Evolutionary conservation across 305 asterid species (phyloP).

Genomic region (Fraxinus sp.): DNA sequence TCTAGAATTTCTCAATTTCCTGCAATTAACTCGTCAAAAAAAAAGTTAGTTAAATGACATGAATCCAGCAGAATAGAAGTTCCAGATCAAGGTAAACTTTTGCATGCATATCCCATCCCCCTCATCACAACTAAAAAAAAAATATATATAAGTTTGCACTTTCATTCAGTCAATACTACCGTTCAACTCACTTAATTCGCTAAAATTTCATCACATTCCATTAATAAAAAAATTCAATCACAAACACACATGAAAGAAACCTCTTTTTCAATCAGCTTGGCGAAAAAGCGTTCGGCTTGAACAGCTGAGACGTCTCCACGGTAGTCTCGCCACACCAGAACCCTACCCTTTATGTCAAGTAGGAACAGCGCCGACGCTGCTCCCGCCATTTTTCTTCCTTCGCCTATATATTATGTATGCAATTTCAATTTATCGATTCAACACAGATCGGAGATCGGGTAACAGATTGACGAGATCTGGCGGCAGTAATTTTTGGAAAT

Average conservation of each 20-base stretch:
- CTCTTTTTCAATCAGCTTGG: slow-evolving; percentile 84
- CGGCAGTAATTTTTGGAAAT: not conserved
- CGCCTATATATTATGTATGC: not conserved
- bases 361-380: slow-evolving; percentile 99
- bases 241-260: slow-evolving; percentile 32
- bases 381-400: slow-evolving; percentile 57
- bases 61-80: not conserved
- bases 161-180: not conserved
- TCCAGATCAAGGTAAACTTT: slow-evolving; percentile 33
- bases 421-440: not conserved
- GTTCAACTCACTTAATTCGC: not conserved
- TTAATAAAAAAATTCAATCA: not conserved
- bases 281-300: slow-evolving; percentile 84
- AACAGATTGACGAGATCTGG: not conserved
- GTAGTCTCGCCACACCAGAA: slow-evolving; percentile 90
- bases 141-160: not conserved
- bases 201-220: not conserved
- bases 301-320: slow-evolving; percentile 83
- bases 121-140: not conserved
- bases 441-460: not conserved
- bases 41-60: not conserved
- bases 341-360: slow-evolving; percentile 84
- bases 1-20: not conserved
- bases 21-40: not conserved
- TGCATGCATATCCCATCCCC: slow-evolving; percentile 1